phyloP scores from a whole-genome alignment of 768 basidiomycete species.

The Cystobasidium onofrii region DNA sequence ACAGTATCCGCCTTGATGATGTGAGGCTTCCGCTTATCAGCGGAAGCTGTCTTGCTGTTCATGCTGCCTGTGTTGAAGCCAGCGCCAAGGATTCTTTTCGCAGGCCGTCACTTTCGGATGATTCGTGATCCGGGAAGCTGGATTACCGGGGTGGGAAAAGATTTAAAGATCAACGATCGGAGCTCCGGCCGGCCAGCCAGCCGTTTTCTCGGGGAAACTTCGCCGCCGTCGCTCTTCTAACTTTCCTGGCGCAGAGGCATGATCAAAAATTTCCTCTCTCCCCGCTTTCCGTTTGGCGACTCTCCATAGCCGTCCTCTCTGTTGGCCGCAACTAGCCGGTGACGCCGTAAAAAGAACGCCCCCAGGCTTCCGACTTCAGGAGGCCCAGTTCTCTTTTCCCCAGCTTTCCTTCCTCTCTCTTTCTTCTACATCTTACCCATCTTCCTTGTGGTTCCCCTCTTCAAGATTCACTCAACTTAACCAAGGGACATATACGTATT shows the following conservation, averaged over 20 bases:
- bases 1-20: too few species aligned
- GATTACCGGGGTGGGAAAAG: neutral
- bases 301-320: neutral
- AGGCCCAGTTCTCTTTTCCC: neutral
- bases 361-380: neutral
- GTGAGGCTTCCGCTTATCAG: too few species aligned
- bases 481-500: neutral
- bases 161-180: neutral
- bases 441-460: neutral
- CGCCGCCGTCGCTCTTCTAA: neutral
- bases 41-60: too few species aligned
- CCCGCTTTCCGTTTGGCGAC: neutral
- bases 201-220: neutral
- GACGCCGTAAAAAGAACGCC: neutral
- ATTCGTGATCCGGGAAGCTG: neutral
- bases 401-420: neutral
- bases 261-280: too few species aligned
- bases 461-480: too few species aligned
- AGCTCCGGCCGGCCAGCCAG: neutral
- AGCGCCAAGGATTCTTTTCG: neutral
- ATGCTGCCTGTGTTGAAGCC: neutral
- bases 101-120: neutral
- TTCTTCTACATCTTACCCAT: slow-evolving; percentile 7
- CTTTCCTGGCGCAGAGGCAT: too few species aligned
- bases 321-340: neutral